Evolutionary conservation across 495 filamentous ascomycete species (phyloP), one percentile per base, ranked within the genome.

Genomic region (Penicillium flavigenum): DNA sequence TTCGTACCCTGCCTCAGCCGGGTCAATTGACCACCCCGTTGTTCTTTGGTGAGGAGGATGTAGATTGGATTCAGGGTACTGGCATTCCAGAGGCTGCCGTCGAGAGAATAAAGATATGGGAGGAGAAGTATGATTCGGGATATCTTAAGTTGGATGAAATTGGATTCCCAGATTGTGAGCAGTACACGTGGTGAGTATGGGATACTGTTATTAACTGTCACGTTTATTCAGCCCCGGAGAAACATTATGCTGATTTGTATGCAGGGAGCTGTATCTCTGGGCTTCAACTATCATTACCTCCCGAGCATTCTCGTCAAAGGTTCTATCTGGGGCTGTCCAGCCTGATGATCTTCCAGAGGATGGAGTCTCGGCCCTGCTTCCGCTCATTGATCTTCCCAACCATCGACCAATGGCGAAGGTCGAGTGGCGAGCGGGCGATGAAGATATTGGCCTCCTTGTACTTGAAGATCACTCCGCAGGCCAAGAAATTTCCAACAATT

Each of bases 401-500:
- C 86, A 88, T 59, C 72, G 76, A 14, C 76, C 79, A 9, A 61
- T 79, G 47, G 79, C 82, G 0, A 81, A 80, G 58, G 84, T 87
- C 2, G 80, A 82, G 60, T 88, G 86, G 86, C 71, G 77, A 14
- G 81, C 83, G 39, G 77, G 75, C 0, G 59, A 63, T 0, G 63
- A 73, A 24, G 66, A 73, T 38, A 76, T 86, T 48, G 72, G 64
- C 22, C 76, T 87, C 55, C 63, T 79, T 24, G 68, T 80, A 9
- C 63, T 79, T 24, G 78, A 84, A 19, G 39, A 70, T 9, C n/a
- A 27, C 63, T 6, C 65, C 3, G 36, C 75, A 10, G 83, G 82
- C 3, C 60, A 75, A 11, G 81, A 88, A 63, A 76, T 88, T 19
- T 80, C 74, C 24, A 89, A 89, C 62, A 89, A 89, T 63, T 89